Conservation (phyloP, 306 rosid genomes). For the Inga leiocalycina region DNA sequence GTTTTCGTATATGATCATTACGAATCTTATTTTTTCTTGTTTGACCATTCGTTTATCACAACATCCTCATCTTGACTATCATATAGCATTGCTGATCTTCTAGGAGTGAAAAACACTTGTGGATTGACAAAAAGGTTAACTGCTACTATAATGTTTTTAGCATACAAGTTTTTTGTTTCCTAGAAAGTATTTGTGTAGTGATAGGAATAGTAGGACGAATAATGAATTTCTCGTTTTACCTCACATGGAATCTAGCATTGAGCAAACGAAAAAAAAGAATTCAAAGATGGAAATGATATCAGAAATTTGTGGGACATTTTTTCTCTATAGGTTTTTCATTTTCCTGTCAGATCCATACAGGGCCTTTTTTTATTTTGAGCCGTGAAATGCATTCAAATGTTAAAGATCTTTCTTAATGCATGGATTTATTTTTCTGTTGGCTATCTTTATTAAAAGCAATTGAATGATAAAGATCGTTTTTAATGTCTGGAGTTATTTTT, state of each 20-base stretch:
- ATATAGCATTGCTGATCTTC: no score
- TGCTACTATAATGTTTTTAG: not conserved
- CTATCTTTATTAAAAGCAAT: not conserved
- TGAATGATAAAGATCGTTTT: not conserved
- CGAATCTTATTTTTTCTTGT: no score
- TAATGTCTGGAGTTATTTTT: not conserved
- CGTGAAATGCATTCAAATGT: not conserved
- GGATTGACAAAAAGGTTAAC: conserved; percentile 10
- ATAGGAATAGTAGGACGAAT: not conserved
- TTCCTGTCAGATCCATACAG: not conserved
- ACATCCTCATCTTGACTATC: no score
- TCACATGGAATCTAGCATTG: conserved; percentile 11
- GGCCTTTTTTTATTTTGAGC: not conserved
- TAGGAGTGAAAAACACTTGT: no score
- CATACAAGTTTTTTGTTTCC: conserved; percentile 11
- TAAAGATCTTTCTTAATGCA: not conserved
- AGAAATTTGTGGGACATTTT: not conserved
- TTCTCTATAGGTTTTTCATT: not conserved
- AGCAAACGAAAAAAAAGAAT: not conserved
- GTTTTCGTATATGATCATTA: no score
- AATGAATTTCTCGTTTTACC: not conserved
- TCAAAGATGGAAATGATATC: not conserved
- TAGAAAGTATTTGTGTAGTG: conserved; percentile 17
- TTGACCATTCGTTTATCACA: no score
- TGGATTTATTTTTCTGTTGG: not conserved